Evolutionary conservation across 768 basidiomycete genomes (phyloP), one percentile per base, ranked within the genome.

Genomic region (Kwoniella heveanensis): DNA sequence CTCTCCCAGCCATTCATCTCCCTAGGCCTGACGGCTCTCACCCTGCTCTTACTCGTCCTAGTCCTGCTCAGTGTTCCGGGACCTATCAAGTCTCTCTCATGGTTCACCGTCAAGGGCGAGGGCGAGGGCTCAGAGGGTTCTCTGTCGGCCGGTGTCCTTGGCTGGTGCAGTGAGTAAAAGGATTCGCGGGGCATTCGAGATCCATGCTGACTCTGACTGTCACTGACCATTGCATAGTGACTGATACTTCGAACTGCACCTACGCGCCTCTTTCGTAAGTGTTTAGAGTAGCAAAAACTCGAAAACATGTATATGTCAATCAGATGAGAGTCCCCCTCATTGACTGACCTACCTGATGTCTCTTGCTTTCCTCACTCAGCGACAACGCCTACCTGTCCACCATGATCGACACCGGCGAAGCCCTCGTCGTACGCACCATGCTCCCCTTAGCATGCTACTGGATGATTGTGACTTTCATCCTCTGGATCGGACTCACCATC

Each of bases 101-200:
- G 79, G 79, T 80, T 80, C 67, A 39, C 50, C 17, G 66, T 80
- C 32, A 63, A 65, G 15, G 69, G 58, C 4, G 59, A 69, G 4
- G 60, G 62, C 0, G 59, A 69, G 4, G 60, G 62, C 0, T 57
- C 55, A 1, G 60, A 57, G 17, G 66, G 64, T 0, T 30, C 51
- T 4, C 29, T 80, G 24, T 72, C 21, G 7, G 70, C 75, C 2
- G 79, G 79, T 54, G 74, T 78, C 1, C 36, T 69, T 1, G 79
- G 79, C 9, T 80, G 79, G 79, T 80, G 79, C 60, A 59, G 74
- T 76, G 52, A 62, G 74, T 76, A 13, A n/a, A n/a, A n/a, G n/a
- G n/a, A n/a, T n/a, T n/a, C n/a, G n/a, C n/a, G n/a, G n/a, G n/a
- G n/a, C n/a, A n/a, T n/a, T n/a, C n/a, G n/a, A n/a, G n/a, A n/a